Evolutionary conservation across 805 yeast species (phyloP).

Genomic region (Priceomyces castillae): DNA sequence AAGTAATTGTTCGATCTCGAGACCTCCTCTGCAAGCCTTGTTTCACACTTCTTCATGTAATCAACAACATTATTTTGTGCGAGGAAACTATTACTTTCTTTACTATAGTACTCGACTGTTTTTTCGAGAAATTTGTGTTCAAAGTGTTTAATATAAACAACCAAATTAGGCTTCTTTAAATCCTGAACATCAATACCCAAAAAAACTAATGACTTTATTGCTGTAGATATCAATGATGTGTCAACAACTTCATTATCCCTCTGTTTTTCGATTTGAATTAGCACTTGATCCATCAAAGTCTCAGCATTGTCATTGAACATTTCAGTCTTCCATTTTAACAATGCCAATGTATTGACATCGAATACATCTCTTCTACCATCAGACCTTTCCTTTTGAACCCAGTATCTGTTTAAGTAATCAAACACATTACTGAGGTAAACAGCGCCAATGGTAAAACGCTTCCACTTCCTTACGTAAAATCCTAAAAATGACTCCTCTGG

Average conservation of each 20-base stretch:
- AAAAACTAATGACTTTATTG: slow-evolving; percentile 82
- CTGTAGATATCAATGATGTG: slow-evolving; percentile 61
- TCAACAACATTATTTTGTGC: slow-evolving; percentile 80
- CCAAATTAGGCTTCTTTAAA: slow-evolving; percentile 76
- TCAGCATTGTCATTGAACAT: slow-evolving; percentile 70
- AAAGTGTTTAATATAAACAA: slow-evolving; percentile 76
- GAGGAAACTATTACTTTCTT: slow-evolving; percentile 67
- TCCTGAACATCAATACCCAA: slow-evolving; percentile 91
- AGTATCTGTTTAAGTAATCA: slow-evolving; percentile 93
- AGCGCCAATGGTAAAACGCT: slow-evolving; percentile 86
- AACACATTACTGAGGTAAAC: slow-evolving; percentile 88
- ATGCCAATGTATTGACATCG: slow-evolving; percentile 86
- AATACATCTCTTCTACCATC: slow-evolving; percentile 88
- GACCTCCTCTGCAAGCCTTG: slow-evolving; percentile 79
- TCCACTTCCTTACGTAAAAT: slow-evolving; percentile 86
- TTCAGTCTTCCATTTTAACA: slow-evolving; percentile 82
- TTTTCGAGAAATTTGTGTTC: slow-evolving; percentile 73
- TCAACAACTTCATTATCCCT: slow-evolving; percentile 76
- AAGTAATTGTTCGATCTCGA: slow-evolving; percentile 72
- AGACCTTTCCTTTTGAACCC: slow-evolving; percentile 95
- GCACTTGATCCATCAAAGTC: slow-evolving; percentile 62
- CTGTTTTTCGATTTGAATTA: slow-evolving; percentile 72
- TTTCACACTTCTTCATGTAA: slow-evolving; percentile 83
- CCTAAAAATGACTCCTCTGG: slow-evolving; percentile 68
- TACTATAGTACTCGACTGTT: slow-evolving; percentile 62